These are phyloP conservation scores for Plasmodium fragile DNA, from an alignment of 169 alveolate genomes.

Conservation along the genomic window DNA sequence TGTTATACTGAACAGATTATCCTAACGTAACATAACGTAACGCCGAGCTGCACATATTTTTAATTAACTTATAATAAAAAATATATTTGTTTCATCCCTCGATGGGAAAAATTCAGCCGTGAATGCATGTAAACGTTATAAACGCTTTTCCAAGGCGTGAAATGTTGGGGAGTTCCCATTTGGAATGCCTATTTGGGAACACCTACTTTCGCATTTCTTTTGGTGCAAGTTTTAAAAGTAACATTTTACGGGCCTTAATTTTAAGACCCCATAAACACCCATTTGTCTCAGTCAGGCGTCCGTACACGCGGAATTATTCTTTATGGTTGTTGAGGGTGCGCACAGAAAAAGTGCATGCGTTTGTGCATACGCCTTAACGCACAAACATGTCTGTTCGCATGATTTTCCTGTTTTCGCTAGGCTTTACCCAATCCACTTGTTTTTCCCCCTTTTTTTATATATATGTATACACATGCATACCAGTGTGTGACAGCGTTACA, in stretches of 20 bases:
- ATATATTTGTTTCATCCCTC: conserved; percentile 14
- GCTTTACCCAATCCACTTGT: background rate
- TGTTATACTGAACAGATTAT: background rate
- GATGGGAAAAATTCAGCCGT: background rate
- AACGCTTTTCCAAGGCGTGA: background rate
- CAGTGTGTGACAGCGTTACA: background rate
- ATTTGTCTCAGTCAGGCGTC: background rate
- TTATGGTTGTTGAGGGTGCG: background rate
- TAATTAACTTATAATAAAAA: conserved; percentile 7
- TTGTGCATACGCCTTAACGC: background rate
- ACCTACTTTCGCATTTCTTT: background rate
- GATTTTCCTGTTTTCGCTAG: background rate
- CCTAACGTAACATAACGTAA: background rate
- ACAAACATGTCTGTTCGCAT: background rate
- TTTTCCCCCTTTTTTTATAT: background rate
- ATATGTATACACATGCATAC: background rate
- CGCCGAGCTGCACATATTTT: background rate
- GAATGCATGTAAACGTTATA: background rate
- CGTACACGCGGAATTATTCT: background rate
- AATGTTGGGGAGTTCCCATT: background rate
- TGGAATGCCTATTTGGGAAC: background rate
- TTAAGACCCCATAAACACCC: background rate
- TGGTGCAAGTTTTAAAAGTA: background rate
- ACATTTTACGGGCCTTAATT: background rate
- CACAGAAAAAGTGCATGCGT: background rate